Base-by-base conservation (phyloP, 176 grass and related monocot species). In the Zea luxurians region DNA sequence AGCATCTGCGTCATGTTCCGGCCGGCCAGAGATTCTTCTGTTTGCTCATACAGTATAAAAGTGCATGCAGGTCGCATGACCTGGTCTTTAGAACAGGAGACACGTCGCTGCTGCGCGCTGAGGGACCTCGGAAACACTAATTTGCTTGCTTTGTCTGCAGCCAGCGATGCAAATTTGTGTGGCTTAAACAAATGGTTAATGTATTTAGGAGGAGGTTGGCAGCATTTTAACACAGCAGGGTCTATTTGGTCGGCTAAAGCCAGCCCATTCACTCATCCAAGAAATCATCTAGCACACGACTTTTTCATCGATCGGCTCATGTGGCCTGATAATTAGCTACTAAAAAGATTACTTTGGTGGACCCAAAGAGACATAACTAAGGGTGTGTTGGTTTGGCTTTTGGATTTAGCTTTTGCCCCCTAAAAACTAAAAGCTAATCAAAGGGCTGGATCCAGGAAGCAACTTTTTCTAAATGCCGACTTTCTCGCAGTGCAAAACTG, bases 101-200 rank as follows among this genome's bases (percentile, higher is more conserved):
- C 86, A 83, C 80, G 43, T 78, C 72, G 68, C 74, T 83, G 59
- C 12, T 53, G 42, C 36, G 27, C 43, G 68, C 68, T 61, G 75
- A n/a, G 57, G 73, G 78, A 6, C 4, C 34, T 71, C 38, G 10
- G 21, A 13, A 13, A 18, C 27, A 27, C 27, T 12, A 41, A 40
- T 49, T 52, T 73, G 38, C 38, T 61, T 18, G 13, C 18, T 42
- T 42, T 18, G 4, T 71, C 47, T 43, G 37, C 55, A 61, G 7
- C 52, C 9, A 47, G 57, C 43, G 37, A 4, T 1, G 58, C 53
- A 35, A 18, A 16, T 55, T 63, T 55, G 44, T 16, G 13, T 49
- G 44, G 60, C n/a, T 20, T 62, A 55, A 73, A 40, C 11, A 2
- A 2, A 1, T 27, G 3, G 0, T 16, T 17, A 27, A 27, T 27